phyloP scores from a whole-genome alignment of 1,139 yeast species.

The Zhuliangozyma blackwelliae region DNA sequence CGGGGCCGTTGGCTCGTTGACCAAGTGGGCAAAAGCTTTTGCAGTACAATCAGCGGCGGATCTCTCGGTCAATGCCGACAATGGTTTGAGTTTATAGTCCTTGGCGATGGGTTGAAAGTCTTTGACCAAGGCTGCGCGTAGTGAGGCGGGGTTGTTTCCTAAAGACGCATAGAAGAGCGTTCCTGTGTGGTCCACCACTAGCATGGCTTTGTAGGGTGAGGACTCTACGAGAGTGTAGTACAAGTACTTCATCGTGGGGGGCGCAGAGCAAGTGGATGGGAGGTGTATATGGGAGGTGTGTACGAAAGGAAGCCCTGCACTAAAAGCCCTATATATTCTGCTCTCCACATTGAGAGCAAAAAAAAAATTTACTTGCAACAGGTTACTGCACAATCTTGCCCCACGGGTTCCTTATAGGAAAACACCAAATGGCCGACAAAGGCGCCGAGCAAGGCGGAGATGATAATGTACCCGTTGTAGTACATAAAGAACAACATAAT shows the following conservation, averaged over 20 bases:
- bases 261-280: too few relatives aligned
- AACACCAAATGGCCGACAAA: constrained; percentile 53
- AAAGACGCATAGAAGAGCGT: constrained; percentile 19
- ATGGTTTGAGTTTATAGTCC: constrained; percentile 8
- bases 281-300: too few relatives aligned
- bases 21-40: constrained; percentile 8
- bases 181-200: constrained; percentile 17
- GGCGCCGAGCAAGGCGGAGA: constrained; percentile 61
- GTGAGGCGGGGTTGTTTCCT: constrained; percentile 10
- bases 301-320: too few relatives aligned
- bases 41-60: constrained; percentile 11
- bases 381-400: neutral
- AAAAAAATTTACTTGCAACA: too few relatives aligned
- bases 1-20: constrained; percentile 12
- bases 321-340: too few relatives aligned
- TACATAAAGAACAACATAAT: constrained; percentile 72
- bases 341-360: too few relatives aligned
- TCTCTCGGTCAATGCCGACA: constrained; percentile 6
- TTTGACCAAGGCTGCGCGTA: constrained; percentile 10
- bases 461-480: constrained; percentile 65
- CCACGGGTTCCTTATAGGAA: constrained; percentile 36
- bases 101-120: constrained; percentile 14
- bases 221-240: constrained; percentile 9
- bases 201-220: constrained; percentile 9
- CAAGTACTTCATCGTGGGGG: constrained; percentile 4